Percentiles rank a stretch among this genome's conserved stretches.
Conservation (phyloP, 371 early-diverging fungal species). For the Mortierella sp. region DNA sequence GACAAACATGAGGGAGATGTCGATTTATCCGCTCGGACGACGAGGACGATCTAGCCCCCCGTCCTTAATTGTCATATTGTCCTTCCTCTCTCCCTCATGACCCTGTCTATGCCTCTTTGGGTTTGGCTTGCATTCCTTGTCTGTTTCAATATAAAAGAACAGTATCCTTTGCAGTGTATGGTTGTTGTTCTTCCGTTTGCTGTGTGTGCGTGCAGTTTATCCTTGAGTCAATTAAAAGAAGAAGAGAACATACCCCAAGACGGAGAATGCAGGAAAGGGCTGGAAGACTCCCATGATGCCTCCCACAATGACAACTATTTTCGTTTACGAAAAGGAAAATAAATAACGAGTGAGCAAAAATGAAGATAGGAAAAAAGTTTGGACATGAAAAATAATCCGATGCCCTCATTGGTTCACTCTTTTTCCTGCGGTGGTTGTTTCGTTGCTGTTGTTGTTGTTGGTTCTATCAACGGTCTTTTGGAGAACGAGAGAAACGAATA, state of each 20-base stretch:
- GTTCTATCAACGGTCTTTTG: background rate
- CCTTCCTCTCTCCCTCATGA: background rate
- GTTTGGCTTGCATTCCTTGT: background rate
- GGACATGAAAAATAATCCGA: background rate
- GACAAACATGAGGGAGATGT: background rate
- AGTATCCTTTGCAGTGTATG: background rate
- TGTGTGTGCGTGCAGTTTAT: background rate
- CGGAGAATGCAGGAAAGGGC: conserved; percentile 48
- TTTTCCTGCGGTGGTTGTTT: background rate
- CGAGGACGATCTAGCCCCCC: conserved; percentile 3
- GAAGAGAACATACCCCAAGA: conserved; percentile 32
- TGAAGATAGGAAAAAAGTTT: background rate
- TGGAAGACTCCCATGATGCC: conserved; percentile 42
- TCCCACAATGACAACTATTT: conserved; percentile 46
- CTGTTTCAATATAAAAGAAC: background rate
- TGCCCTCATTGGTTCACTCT: background rate
- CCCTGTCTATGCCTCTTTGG: background rate
- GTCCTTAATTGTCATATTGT: background rate
- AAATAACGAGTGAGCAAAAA: conserved; percentile 5
- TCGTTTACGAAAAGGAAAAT: background rate
- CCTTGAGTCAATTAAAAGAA: background rate
- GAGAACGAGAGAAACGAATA: background rate
- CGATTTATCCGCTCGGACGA: background rate
- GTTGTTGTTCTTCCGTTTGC: background rate
- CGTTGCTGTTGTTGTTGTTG: background rate